Conservation (phyloP, 768 basidiomycete species). For the Mycena venus region DNA sequence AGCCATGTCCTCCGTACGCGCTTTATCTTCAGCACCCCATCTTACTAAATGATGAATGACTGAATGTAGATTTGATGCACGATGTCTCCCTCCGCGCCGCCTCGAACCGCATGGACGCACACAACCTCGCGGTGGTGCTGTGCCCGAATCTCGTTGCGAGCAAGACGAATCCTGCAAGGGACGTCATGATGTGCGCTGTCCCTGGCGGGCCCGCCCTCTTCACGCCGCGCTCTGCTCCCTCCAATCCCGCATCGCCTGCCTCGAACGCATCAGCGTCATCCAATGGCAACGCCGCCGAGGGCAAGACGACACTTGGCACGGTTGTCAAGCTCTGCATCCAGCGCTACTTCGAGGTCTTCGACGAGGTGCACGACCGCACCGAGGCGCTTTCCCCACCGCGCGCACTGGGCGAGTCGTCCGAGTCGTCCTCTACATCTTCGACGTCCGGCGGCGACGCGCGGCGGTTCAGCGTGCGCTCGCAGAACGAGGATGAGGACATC, state of each 20-base stretch:
- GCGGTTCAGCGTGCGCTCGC: conserved; percentile 51
- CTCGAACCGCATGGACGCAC: conserved; percentile 84
- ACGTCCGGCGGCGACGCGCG: conserved; percentile 3
- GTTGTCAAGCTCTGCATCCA: conserved; percentile 85
- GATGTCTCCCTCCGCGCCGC: conserved; percentile 79
- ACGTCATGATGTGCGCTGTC: conserved; percentile 81
- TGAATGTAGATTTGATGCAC: conserved; percentile 78
- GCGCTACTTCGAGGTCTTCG: conserved; percentile 89
- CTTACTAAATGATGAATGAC: no score
- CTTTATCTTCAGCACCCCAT: background rate
- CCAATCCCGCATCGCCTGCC: background rate
- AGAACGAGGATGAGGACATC: conserved; percentile 82
- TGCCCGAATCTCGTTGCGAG: conserved; percentile 85
- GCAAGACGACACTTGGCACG: conserved; percentile 75
- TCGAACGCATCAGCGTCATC: no score
- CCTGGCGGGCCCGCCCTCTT: conserved; percentile 60
- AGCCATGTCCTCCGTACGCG: conserved; percentile 72
- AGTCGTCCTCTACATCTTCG: conserved; percentile 30
- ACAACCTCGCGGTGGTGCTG: conserved; percentile 85
- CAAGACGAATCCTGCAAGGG: conserved; percentile 69
- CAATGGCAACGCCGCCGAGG: conserved; percentile 48
- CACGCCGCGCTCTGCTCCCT: conserved; percentile 44
- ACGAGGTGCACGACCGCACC: conserved; percentile 80
- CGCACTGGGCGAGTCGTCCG: conserved; percentile 43
- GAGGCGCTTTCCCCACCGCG: conserved; percentile 64